Conservation (phyloP, 768 basidiomycete genomes). For the Lactarius hengduanensis region DNA sequence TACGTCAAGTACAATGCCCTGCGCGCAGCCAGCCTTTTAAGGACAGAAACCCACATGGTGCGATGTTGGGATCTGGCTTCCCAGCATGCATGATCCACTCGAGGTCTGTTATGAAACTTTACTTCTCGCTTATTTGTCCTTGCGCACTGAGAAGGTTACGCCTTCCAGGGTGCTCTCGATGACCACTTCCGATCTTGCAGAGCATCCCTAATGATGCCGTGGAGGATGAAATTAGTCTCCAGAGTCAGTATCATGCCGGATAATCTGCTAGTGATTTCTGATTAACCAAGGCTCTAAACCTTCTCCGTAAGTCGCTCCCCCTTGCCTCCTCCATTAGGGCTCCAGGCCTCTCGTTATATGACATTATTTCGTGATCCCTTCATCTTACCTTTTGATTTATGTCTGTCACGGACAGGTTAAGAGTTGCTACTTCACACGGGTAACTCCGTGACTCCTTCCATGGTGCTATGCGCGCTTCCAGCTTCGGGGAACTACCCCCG, state of each 20-base stretch:
- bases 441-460: constrained; percentile 10
- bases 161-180: background rate
- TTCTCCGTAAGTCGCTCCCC: constrained; percentile 6
- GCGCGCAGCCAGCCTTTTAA: background rate
- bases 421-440: background rate
- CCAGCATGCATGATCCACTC: constrained; percentile 1
- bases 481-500: constrained; percentile 4
- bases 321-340: background rate
- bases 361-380: background rate
- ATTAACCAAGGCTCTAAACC: background rate
- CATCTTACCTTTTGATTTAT: background rate
- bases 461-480: background rate
- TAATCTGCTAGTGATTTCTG: background rate
- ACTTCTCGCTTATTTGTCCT: background rate
- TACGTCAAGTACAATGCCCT: background rate
- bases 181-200: background rate
- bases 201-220: background rate
- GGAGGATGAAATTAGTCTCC: constrained; percentile 3
- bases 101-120: background rate
- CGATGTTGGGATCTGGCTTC: constrained; percentile 12
- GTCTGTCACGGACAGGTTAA: background rate
- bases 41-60: constrained; percentile 8
- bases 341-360: background rate
- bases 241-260: background rate
- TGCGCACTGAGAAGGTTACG: background rate